phyloP scores from a whole-genome alignment of 495 filamentous ascomycete genomes.

The Lasiosphaeria miniovina region DNA sequence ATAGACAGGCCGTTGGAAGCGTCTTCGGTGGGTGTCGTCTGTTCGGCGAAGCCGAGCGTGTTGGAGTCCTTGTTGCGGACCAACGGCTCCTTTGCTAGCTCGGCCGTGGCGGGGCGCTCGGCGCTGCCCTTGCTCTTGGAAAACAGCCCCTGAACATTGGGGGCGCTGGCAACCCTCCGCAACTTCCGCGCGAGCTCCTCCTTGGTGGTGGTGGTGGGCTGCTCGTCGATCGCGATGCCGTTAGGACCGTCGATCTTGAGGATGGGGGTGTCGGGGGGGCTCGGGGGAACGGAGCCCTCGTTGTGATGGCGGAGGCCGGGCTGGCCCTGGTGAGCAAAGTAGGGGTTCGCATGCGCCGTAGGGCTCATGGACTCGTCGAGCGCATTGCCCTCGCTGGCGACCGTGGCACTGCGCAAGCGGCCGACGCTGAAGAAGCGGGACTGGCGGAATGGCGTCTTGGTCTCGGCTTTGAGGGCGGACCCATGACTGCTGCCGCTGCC shows the following conservation, averaged over 20 bases:
- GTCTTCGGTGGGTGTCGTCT: conserved; percentile 30
- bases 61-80: conserved; percentile 54
- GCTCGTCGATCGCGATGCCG: conserved; percentile 42
- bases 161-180: conserved; percentile 89
- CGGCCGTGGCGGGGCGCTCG: conserved; percentile 74
- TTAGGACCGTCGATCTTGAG: conserved; percentile 70
- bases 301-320: conserved; percentile 91
- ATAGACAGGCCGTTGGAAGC: conserved; percentile 16
- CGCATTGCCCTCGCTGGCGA: conserved; percentile 88
- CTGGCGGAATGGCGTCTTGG: conserved; percentile 72
- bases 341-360: conserved; percentile 92
- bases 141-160: conserved; percentile 95
- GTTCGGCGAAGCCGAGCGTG: conserved; percentile 52
- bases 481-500: conserved; percentile 36
- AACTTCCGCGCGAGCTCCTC: conserved; percentile 91
- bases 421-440: conserved; percentile 79
- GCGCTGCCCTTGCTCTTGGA: conserved; percentile 55
- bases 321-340: conserved; percentile 95
- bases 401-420: conserved; percentile 77
- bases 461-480: conserved; percentile 42
- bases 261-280: conserved; percentile 87
- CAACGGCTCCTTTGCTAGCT: conserved; percentile 74
- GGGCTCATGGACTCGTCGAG: conserved; percentile 87
- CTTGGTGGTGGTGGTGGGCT: conserved; percentile 77
- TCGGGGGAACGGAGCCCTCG: conserved; percentile 89